A percentile compares a stretch with the other conserved stretches of the same genome.
Evolutionary conservation across 345 rosid species (phyloP).

Genomic region (Hypericum perforatum): DNA sequence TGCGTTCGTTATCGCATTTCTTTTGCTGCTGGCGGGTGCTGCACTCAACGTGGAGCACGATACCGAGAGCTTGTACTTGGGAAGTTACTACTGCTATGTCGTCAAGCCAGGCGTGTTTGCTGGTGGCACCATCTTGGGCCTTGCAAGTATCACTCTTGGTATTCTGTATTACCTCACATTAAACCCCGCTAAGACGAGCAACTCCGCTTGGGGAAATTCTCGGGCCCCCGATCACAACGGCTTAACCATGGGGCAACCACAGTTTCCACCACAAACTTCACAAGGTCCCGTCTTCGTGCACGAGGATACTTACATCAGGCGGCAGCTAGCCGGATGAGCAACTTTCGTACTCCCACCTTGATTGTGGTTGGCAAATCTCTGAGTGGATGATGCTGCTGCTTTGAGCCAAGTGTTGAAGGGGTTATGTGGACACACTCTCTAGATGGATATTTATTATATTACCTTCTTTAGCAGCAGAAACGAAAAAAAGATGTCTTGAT

Average conservation of each 20-base stretch:
- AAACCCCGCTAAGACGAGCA: constrained; percentile 30
- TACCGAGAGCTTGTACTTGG: constrained; percentile 34
- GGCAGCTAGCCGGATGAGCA: constrained; percentile 47
- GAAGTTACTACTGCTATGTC: constrained; percentile 57
- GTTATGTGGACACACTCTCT: too few relatives aligned
- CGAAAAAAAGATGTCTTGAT: too few relatives aligned
- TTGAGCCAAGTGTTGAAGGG: too few relatives aligned
- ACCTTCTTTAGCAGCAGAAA: too few relatives aligned
- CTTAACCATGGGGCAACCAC: constrained; percentile 71
- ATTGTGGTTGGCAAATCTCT: too few relatives aligned
- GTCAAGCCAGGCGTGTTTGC: constrained; percentile 87
- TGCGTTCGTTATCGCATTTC: constrained; percentile 69
- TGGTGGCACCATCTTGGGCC: constrained; percentile 50
- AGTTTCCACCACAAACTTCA: constrained; percentile 40
- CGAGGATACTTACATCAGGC: constrained; percentile 64
- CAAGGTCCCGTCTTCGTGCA: constrained; percentile 67
- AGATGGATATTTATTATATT: too few relatives aligned
- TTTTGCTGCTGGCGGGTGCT: constrained; percentile 67
- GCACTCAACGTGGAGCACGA: constrained; percentile 60
- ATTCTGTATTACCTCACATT: constrained; percentile 58
- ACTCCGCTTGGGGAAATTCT: constrained; percentile 17
- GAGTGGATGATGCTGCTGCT: too few relatives aligned
- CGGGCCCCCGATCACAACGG: constrained; percentile 18
- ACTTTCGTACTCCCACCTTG: not conserved
- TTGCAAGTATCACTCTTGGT: constrained; percentile 47